phyloP scores from a whole-genome alignment of 106 monocot genomes.

The Apostasia shenzhenica region DNA sequence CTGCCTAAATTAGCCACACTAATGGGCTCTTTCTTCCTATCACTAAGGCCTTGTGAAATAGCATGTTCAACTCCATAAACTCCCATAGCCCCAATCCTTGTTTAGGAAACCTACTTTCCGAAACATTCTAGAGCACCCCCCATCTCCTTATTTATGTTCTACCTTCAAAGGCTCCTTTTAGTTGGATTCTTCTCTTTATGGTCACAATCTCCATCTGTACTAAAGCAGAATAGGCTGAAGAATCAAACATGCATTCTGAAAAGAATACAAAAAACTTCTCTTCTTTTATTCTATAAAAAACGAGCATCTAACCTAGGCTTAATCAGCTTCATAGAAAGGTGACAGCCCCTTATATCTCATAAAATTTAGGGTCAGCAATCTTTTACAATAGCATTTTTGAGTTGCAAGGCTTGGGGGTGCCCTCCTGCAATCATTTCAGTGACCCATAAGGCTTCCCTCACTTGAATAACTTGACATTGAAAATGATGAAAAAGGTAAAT shows the following conservation, averaged over 20 bases:
- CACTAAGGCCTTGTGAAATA: neutral
- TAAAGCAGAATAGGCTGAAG: slow-evolving; percentile 5
- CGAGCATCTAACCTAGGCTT: neutral
- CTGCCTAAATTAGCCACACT: neutral
- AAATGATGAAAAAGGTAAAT: too few relatives aligned
- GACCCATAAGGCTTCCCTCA: too few relatives aligned
- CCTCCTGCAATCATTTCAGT: too few relatives aligned
- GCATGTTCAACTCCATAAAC: slow-evolving; percentile 5
- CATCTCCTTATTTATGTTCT: neutral
- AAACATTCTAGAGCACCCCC: slow-evolving; percentile 4
- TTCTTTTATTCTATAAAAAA: slow-evolving; percentile 9
- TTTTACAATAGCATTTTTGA: too few relatives aligned
- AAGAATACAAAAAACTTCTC: slow-evolving; percentile 6
- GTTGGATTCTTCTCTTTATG: neutral
- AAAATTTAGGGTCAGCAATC: too few relatives aligned
- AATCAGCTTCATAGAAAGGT: too few relatives aligned
- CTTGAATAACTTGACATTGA: too few relatives aligned
- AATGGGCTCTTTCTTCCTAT: slow-evolving; percentile 1
- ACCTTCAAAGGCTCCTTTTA: slow-evolving; percentile 10
- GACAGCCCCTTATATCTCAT: too few relatives aligned
- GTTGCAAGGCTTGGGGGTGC: too few relatives aligned
- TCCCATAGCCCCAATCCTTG: slow-evolving; percentile 5
- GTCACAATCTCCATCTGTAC: slow-evolving; percentile 6
- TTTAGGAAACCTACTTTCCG: slow-evolving; percentile 9
- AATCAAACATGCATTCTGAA: neutral